Evolutionary conservation across 1,284 basidiomycete species (phyloP).

Genomic region (Porodaedalea pini): DNA sequence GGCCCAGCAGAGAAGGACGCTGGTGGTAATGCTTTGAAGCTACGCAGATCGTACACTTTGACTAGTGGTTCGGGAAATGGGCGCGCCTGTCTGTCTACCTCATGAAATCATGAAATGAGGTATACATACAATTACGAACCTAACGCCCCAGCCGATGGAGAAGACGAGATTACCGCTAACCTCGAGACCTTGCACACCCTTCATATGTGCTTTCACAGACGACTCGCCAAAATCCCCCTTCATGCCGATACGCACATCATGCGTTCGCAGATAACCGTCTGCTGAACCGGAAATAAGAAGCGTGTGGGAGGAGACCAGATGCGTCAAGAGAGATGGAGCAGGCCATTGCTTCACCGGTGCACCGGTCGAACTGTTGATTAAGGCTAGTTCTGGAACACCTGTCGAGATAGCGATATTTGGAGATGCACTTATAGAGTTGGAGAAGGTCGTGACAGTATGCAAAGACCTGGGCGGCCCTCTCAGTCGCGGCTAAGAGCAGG

Average conservation of each 20-base stretch:
- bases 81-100: constrained; percentile 68
- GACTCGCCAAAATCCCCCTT: constrained; percentile 40
- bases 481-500: constrained; percentile 11
- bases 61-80: constrained; percentile 90
- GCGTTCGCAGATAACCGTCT: constrained; percentile 80
- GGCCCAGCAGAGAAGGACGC: constrained; percentile 88
- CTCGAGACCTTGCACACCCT: constrained; percentile 82
- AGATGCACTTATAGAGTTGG: constrained; percentile 48
- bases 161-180: constrained; percentile 74
- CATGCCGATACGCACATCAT: constrained; percentile 75
- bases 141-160: constrained; percentile 83
- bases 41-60: constrained; percentile 89
- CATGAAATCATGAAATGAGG: constrained; percentile 13
- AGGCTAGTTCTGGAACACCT: constrained; percentile 57
- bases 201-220: constrained; percentile 72
- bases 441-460: constrained; percentile 55
- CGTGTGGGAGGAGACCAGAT: constrained; percentile 63
- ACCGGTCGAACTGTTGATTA: constrained; percentile 78
- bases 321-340: constrained; percentile 55
- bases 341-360: constrained; percentile 56
- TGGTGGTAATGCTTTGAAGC: constrained; percentile 75
- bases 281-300: constrained; percentile 73
- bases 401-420: constrained; percentile 64
- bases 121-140: constrained; percentile 42
- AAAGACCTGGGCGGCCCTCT: constrained; percentile 33